Base-by-base conservation (phyloP, 2,329 filamentous ascomycete genomes). In the Thelonectria rubi region DNA sequence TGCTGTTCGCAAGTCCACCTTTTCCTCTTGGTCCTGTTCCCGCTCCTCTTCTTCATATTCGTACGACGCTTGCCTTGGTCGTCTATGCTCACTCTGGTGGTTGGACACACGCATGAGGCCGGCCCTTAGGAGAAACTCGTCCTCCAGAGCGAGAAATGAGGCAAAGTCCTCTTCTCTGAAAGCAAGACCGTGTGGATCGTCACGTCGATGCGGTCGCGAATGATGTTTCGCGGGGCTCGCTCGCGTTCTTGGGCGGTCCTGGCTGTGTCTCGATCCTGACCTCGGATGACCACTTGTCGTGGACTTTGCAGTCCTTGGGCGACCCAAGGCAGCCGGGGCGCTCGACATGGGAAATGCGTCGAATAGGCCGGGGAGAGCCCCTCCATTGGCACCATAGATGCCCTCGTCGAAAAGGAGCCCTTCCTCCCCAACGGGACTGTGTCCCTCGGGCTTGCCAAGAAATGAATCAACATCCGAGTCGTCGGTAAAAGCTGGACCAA, bases 401-500 rank as follows among this genome's bases (percentile, higher is more conserved):
- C 55, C 57, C 24, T 73, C 70, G 9, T 68, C 69, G 50, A 75
- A 75, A 0, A 75, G 30, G 0, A 75, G 66, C 0, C 57, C 63
- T 42, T 74, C 70, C 15, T 73, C 72, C 0, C 62, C 71, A 0
- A 60, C 64, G 0, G 54, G 55, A 20, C 55, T 45, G 15, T 8
- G 54, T 21, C 51, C 54, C 5, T 62, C 60, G 8, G 62, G 63
- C 48, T 62, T 63, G 8, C 59, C 68, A 3, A 74, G 45, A 6
- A 74, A 73, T 0, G 72, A 72, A 46, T 75, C 73, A 3, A 71
- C 55, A 7, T 71, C 63, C 5, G 73, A 75, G 17, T 73, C 70
- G 17, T 75, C 71, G 1, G 71, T 73, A 14, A 69, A 72, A 7
- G 64, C 64, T 0, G 69, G 66, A 6, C 63, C 34, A 18, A 71